phyloP scores from a whole-genome alignment of 176 grass and related monocot genomes.

The Eragrostis curvula region DNA sequence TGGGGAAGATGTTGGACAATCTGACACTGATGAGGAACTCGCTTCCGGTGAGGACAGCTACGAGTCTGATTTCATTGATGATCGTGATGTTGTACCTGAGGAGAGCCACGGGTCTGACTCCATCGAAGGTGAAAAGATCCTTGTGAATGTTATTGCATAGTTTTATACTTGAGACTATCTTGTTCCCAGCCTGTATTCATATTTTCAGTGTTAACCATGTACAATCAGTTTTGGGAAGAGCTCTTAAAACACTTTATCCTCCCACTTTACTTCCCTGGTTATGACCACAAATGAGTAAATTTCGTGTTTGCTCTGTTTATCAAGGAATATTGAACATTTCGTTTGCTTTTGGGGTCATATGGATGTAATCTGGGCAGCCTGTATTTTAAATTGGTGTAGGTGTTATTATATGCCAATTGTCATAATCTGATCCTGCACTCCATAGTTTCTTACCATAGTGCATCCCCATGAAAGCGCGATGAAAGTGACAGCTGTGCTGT shows the following conservation, averaged over 20 bases:
- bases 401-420: slow-evolving; percentile 19
- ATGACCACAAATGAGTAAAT: background rate
- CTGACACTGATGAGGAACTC: slow-evolving; percentile 66
- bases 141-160: background rate
- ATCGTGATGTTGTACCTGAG: slow-evolving; percentile 52
- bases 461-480: background rate
- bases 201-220: background rate
- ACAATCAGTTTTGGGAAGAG: background rate
- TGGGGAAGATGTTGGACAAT: slow-evolving; percentile 89
- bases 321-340: background rate
- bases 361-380: background rate
- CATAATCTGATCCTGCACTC: background rate
- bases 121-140: slow-evolving; percentile 54
- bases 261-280: background rate
- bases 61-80: slow-evolving; percentile 97
- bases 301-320: slow-evolving; percentile 16
- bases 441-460: slow-evolving; percentile 1
- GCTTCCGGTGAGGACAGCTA: slow-evolving; percentile 70
- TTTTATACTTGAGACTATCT: background rate
- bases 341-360: background rate
- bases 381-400: background rate
- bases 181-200: background rate
- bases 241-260: background rate
- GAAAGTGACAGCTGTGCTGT: background rate
- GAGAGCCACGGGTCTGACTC: slow-evolving; percentile 62